Conservation (phyloP, 73 alveolate species). For the Paramecium sexaurelia region DNA sequence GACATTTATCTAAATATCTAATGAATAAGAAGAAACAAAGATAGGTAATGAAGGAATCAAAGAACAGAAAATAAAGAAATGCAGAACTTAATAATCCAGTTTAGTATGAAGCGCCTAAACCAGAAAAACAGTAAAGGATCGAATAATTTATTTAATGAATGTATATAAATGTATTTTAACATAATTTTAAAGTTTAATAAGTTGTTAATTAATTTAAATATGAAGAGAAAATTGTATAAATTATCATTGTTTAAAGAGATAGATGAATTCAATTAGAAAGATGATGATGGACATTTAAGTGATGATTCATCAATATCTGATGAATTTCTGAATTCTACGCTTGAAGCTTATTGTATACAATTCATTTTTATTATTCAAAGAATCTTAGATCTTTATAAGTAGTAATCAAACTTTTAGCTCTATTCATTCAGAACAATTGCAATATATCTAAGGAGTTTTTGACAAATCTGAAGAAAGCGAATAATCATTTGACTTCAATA, state of each 20-base stretch:
- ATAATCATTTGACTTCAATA: constrained; percentile 49
- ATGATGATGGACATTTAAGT: neutral
- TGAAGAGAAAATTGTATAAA: constrained; percentile 34
- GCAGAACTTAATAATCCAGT: constrained; percentile 69
- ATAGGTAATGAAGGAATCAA: constrained; percentile 85
- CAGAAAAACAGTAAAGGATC: constrained; percentile 48
- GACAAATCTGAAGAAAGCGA: constrained; percentile 40
- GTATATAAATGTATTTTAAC: constrained; percentile 97
- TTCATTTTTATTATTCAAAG: neutral
- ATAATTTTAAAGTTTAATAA: constrained; percentile 80
- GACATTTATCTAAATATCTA: constrained; percentile 93
- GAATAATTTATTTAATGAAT: constrained; percentile 66
- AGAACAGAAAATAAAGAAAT: constrained; percentile 83
- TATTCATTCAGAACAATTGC: neutral
- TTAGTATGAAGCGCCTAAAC: constrained; percentile 1
- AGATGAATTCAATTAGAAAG: constrained; percentile 8
- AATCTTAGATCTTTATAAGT: constrained; percentile 29
- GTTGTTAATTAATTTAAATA: constrained; percentile 31
- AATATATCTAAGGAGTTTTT: neutral
- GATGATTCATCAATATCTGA: constrained; percentile 22
- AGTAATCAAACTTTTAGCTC: neutral
- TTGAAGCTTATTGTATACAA: constrained; percentile 37
- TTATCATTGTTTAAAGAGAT: constrained; percentile 22
- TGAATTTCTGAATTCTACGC: constrained; percentile 13
- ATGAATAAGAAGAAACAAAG: constrained; percentile 81